Evolutionary conservation across 805 yeast genomes (phyloP), one percentile per base, ranked within the genome.

Genomic region (Zygosaccharomyces lentus): DNA sequence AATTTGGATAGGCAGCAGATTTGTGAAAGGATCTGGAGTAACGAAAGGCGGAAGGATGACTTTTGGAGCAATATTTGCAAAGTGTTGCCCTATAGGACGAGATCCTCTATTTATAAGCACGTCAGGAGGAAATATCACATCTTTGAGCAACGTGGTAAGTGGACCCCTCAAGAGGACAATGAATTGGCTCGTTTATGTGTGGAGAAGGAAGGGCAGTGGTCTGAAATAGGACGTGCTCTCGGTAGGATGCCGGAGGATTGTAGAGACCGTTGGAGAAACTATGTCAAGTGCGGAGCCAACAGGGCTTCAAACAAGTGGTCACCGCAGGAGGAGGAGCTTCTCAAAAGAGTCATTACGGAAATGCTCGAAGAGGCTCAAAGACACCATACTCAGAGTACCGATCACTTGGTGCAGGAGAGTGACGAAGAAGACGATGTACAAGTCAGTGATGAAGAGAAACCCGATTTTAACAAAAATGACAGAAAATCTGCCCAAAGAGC

Each of bases 231-330:
- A 6, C 75, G 75, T 43, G 70, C 72, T 6, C 72, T 91, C 78
- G 87, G 86, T 10, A 74, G 98, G 58, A 91, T 91, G 98, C 97
- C 98, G 0, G 98, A 91, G 61, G 98, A 91, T 67, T 90, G 97
- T 65, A 76, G 98, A 56, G 98, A 91, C 64, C 75, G 98, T 56
- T 91, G 96, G 96, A 75, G 98, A 65, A 91, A 91, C 63, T 91
- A 90, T 62, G 85, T 90, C 51, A 90, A 90, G 65, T 91, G 97
- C 70, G 97, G 97, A 19, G 73, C 72, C 13, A 78, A 78, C 45
- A 73, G 97, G 52, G 79, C 81, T 7, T 75, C 78, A 41, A 85
- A 86, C 63, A 87, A 84, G 61, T 90, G 98, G 98, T 70, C 83
- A 0, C 60, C 65, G 1, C 80, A 76, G 29, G 96, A 87, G 58